Conservation (phyloP, 306 rosid genomes). For the Citrullus mucosospermus region DNA sequence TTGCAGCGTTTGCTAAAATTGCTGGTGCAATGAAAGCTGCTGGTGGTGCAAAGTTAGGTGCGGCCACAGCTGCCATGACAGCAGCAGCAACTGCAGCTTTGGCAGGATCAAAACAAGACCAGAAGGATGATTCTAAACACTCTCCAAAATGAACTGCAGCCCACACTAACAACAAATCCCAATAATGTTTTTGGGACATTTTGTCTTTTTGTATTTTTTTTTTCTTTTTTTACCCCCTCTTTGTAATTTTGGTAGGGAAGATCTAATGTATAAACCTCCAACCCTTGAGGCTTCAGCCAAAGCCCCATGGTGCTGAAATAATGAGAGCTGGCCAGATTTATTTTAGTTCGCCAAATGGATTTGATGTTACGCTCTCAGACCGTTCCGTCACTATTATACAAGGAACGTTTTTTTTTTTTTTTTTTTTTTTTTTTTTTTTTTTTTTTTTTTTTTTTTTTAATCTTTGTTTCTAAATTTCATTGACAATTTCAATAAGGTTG, state of each 20-base stretch:
- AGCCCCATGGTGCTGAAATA: background rate
- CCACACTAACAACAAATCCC: background rate
- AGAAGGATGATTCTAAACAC: conserved; percentile 34
- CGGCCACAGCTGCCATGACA: conserved; percentile 68
- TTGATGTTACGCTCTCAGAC: background rate
- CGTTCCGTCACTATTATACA: background rate
- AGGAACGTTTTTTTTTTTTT: background rate
- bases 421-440: background rate
- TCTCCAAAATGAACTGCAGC: conserved; percentile 11
- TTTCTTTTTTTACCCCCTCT: background rate
- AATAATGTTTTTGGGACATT: background rate
- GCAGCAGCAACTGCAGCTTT: conserved; percentile 80
- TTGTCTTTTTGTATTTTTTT: background rate
- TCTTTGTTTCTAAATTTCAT: background rate
- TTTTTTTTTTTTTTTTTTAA: background rate
- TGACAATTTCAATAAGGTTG: background rate
- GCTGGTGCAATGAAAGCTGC: conserved; percentile 77
- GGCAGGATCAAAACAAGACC: conserved; percentile 55
- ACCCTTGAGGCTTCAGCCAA: background rate
- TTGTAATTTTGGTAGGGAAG: background rate
- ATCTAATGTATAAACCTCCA: background rate
- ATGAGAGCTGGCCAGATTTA: background rate
- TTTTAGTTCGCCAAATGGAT: background rate
- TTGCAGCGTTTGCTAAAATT: conserved; percentile 77
- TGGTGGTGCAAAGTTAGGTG: conserved; percentile 69